Conservation (phyloP, 768 basidiomycete genomes). For the Russula virescens region DNA sequence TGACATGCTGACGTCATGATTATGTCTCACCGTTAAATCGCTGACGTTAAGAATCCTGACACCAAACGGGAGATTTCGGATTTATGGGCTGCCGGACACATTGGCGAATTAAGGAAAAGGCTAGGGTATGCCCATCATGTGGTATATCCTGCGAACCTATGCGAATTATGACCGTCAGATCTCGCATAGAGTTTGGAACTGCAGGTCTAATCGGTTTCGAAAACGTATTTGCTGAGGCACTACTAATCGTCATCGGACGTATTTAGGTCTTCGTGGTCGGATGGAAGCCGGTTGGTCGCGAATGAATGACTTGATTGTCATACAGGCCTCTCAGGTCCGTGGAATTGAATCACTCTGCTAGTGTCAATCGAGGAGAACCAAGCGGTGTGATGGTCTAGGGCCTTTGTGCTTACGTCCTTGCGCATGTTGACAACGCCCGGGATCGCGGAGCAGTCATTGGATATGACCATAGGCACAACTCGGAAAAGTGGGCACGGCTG, state of each 20-base stretch:
- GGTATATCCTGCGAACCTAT: background rate
- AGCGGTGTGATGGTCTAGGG: constrained; percentile 42
- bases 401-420: constrained; percentile 63
- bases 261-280: constrained; percentile 60
- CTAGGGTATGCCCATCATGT: constrained; percentile 39
- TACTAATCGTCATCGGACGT: background rate
- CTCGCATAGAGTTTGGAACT: constrained; percentile 81
- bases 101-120: constrained; percentile 47
- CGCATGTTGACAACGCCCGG: constrained; percentile 46
- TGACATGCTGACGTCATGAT: background rate
- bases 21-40: background rate
- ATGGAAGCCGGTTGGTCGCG: constrained; percentile 91
- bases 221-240: background rate
- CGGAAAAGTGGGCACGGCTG: constrained; percentile 67
- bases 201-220: constrained; percentile 47
- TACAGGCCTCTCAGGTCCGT: constrained; percentile 73
- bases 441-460: constrained; percentile 73
- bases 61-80: constrained; percentile 46
- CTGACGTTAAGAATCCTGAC: constrained; percentile 39
- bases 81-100: constrained; percentile 40
- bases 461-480: constrained; percentile 81
- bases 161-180: constrained; percentile 35
- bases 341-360: background rate
- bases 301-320: constrained; percentile 84
- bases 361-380: background rate